Evolutionary conservation across 2,329 filamentous ascomycete species (phyloP).

Genomic region (Calycina marina): DNA sequence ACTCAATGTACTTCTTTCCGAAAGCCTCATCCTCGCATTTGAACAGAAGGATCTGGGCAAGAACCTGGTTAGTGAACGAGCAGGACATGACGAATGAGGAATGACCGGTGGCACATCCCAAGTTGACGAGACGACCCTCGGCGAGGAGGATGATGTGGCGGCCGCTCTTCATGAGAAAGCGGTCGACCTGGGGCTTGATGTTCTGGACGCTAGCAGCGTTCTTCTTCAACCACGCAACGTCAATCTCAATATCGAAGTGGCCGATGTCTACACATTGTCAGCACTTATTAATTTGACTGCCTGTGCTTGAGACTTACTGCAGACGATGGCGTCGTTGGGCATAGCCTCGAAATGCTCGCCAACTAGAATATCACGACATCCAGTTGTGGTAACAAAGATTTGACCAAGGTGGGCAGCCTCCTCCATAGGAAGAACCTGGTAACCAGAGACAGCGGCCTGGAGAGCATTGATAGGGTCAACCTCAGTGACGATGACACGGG

Average conservation of each 20-base stretch:
- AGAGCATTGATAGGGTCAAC: conserved; percentile 99
- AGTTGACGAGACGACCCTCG: conserved; percentile 97
- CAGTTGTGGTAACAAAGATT: conserved; percentile 98
- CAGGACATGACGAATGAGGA: conserved; percentile 99
- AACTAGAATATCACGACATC: conserved; percentile 94
- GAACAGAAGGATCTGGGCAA: conserved; percentile 97
- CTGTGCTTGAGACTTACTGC: conserved; percentile 47
- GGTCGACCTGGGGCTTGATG: conserved; percentile 99
- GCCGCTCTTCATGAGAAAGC: conserved; percentile 86
- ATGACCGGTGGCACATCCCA: conserved; percentile 97
- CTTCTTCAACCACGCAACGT: conserved; percentile 98
- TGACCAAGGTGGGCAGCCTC: conserved; percentile 79
- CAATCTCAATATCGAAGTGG: conserved; percentile 99
- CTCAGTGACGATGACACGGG: conserved; percentile 90
- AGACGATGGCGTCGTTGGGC: conserved; percentile 96
- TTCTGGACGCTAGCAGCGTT: conserved; percentile 88
- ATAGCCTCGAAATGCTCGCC: conserved; percentile 88
- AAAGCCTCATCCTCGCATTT: conserved; percentile 82
- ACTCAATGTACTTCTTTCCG: conserved; percentile 89
- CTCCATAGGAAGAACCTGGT: conserved; percentile 96
- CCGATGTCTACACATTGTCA: conserved; percentile 56
- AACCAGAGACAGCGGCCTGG: conserved; percentile 94
- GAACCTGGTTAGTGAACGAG: conserved; percentile 99
- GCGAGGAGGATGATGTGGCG: conserved; percentile 97
- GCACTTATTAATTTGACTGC: conserved; percentile 1